Conservation (phyloP, 129 eudicot species). For the Flaveria brownii region DNA sequence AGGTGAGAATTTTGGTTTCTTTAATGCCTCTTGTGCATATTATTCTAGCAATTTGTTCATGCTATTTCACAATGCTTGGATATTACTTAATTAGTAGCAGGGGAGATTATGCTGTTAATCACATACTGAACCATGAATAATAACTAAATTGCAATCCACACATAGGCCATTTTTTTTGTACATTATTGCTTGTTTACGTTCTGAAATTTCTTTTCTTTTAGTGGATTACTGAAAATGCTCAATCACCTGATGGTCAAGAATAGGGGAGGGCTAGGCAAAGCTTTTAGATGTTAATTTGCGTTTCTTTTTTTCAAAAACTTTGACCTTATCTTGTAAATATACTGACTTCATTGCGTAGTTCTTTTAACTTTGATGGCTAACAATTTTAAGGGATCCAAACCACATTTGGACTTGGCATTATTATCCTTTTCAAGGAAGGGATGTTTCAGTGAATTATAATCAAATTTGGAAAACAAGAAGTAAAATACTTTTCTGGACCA, state of each 20-base stretch:
- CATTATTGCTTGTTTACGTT: neutral
- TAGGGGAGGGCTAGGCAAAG: constrained; percentile 13
- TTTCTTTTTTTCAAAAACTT: neutral
- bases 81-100: neutral
- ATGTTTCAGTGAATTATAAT: neutral
- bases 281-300: constrained; percentile 5
- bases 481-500: neutral
- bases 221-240: neutral
- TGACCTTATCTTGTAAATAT: constrained; percentile 2
- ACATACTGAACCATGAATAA: constrained; percentile 15
- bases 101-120: constrained; percentile 7
- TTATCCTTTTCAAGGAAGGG: neutral
- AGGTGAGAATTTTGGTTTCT: constrained; percentile 44
- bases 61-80: constrained; percentile 20
- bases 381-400: neutral
- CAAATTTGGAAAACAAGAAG: neutral
- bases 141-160: neutral
- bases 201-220: neutral
- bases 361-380: neutral
- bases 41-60: neutral
- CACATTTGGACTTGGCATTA: neutral
- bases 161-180: neutral
- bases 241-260: constrained; percentile 4
- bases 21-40: neutral
- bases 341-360: neutral